Percentiles rank a stretch among this genome's conserved stretches.
Evolutionary conservation across 1,284 basidiomycete genomes (phyloP).

Genomic region (Vanrija pseudolonga): DNA sequence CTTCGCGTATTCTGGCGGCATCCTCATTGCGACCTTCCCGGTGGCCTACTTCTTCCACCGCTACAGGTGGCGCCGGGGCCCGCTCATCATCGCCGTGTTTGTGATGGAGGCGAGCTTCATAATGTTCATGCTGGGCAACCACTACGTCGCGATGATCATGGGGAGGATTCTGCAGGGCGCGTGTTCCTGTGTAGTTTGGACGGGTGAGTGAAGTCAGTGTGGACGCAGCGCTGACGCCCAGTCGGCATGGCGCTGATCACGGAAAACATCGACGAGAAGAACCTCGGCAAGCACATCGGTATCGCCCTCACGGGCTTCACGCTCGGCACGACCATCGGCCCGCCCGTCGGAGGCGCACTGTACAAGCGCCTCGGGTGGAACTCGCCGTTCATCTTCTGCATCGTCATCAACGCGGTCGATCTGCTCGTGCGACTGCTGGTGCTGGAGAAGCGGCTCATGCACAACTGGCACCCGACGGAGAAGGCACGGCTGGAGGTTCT

Average conservation of each 20-base stretch:
- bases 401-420: slow-evolving; percentile 60
- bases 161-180: slow-evolving; percentile 68
- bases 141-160: slow-evolving; percentile 65
- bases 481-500: too few relatives aligned
- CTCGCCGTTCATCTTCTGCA: slow-evolving; percentile 67
- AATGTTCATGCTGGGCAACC: slow-evolving; percentile 70
- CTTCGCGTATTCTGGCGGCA: slow-evolving; percentile 32
- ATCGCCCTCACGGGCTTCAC: slow-evolving; percentile 66
- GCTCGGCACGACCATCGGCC: slow-evolving; percentile 53
- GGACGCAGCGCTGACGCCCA: too few relatives aligned
- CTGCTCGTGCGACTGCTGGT: slow-evolving; percentile 56
- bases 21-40: slow-evolving; percentile 59
- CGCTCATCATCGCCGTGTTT: slow-evolving; percentile 56
- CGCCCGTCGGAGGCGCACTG: slow-evolving; percentile 65
- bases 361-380: slow-evolving; percentile 65
- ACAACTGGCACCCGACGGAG: neutral
- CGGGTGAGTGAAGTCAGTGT: too few relatives aligned
- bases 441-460: slow-evolving; percentile 40
- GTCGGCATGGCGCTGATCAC: slow-evolving; percentile 46
- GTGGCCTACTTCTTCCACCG: slow-evolving; percentile 65
- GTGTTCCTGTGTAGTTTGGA: slow-evolving; percentile 69
- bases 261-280: slow-evolving; percentile 60
- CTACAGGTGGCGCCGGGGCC: slow-evolving; percentile 53
- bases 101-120: slow-evolving; percentile 53
- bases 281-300: slow-evolving; percentile 65